These are phyloP conservation scores for Bidens hawaiensis DNA, from an alignment of 140 eudicot genomes.

Conservation along the genomic window DNA sequence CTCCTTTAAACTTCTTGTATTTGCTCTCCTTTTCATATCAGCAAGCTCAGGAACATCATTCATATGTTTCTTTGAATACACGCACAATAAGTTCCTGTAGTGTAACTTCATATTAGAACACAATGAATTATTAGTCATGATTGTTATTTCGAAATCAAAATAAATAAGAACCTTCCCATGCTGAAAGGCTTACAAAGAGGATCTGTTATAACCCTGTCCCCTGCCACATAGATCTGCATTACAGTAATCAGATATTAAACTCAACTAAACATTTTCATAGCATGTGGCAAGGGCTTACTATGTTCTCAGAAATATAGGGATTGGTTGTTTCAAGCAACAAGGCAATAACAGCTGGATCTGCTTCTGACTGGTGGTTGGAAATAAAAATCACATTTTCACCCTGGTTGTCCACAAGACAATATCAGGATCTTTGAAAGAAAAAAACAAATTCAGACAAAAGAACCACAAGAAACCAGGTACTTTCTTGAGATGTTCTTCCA, in stretches of 20 bases:
- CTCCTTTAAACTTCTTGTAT: slow-evolving; percentile 87
- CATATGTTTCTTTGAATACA: slow-evolving; percentile 95
- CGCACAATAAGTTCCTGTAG: slow-evolving; percentile 82
- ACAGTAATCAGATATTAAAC: slow-evolving; percentile 13
- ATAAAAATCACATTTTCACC: slow-evolving; percentile 87
- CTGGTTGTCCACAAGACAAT: slow-evolving; percentile 37
- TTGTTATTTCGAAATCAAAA: slow-evolving; percentile 6
- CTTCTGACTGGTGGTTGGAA: slow-evolving; percentile 99
- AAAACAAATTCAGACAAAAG: slow-evolving; percentile 14
- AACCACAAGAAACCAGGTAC: slow-evolving; percentile 29
- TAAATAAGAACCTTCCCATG: slow-evolving; percentile 81
- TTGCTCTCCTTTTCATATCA: slow-evolving; percentile 84
- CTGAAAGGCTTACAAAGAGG: slow-evolving; percentile 99
- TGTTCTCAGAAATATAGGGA: slow-evolving; percentile 69
- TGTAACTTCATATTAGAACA: slow-evolving; percentile 7
- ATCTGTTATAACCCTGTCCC: slow-evolving; percentile 94
- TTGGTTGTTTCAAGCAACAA: slow-evolving; percentile 71
- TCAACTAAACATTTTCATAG: slow-evolving; percentile 3
- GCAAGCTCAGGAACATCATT: slow-evolving; percentile 80
- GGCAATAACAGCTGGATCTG: slow-evolving; percentile 95
- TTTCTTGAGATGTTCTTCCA: slow-evolving; percentile 84
- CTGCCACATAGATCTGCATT: slow-evolving; percentile 90
- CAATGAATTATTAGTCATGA: background rate
- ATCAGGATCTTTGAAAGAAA: slow-evolving; percentile 16
- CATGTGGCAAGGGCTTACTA: slow-evolving; percentile 37